Percentiles rank a stretch among this genome's conserved stretches.
phyloP scores from a whole-genome alignment of 1,284 basidiomycete species.

The Cutaneotrichosporon sp. region DNA sequence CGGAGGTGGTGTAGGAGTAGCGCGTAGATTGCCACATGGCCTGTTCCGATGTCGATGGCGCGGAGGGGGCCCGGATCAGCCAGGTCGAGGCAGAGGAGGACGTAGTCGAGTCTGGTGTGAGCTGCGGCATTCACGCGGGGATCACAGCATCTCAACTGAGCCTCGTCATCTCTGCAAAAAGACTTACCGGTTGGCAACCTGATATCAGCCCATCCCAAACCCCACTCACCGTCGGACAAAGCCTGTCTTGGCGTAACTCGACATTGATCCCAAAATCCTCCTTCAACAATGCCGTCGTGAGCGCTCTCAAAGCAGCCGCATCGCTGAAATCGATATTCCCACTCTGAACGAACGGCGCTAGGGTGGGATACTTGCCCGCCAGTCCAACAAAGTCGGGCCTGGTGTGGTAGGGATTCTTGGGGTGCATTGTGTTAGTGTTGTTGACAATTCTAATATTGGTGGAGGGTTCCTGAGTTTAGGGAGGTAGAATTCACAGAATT shows the following conservation, averaged over 20 bases:
- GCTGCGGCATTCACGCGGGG: neutral
- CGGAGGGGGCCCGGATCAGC: slow-evolving; percentile 26
- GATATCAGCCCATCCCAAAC: neutral
- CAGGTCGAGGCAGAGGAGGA: slow-evolving; percentile 68
- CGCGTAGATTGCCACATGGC: slow-evolving; percentile 86
- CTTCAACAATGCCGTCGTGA: slow-evolving; percentile 72
- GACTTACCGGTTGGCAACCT: slow-evolving; percentile 49
- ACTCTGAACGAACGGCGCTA: slow-evolving; percentile 61
- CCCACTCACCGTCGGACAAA: slow-evolving; percentile 76
- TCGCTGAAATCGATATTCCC: slow-evolving; percentile 70
- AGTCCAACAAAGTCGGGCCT: slow-evolving; percentile 67
- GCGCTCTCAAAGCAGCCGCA: slow-evolving; percentile 64
- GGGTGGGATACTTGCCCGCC: slow-evolving; percentile 61
- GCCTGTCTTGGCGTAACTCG: slow-evolving; percentile 64
- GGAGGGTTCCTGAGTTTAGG: too few species aligned
- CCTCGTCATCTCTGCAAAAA: neutral
- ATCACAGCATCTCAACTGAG: neutral
- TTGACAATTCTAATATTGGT: neutral
- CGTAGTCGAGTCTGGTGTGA: slow-evolving; percentile 67
- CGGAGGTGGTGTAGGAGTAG: slow-evolving; percentile 67
- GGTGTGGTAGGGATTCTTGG: slow-evolving; percentile 50
- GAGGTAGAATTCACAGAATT: neutral
- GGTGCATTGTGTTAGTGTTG: slow-evolving; percentile 45
- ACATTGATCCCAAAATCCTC: slow-evolving; percentile 70
- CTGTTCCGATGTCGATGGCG: slow-evolving; percentile 70